A percentile compares a stretch with the other conserved stretches of the same genome.
Conservation (phyloP, 306 rosid species). For the Aeschynomene evenia region DNA sequence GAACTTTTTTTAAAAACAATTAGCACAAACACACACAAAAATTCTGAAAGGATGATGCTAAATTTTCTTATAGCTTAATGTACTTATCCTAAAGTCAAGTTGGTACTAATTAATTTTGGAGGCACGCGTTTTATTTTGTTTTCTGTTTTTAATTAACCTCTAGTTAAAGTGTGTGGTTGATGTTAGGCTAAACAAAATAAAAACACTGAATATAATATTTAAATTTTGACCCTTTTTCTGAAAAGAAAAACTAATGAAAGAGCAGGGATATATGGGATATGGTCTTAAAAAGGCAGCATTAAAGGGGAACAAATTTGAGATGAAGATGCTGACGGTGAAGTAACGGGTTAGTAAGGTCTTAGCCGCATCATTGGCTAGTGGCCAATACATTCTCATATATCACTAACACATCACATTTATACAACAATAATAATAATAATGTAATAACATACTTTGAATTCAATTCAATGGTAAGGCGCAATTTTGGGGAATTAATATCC, state of each 20-base stretch:
- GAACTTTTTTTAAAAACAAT: no score
- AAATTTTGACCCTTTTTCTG: no score
- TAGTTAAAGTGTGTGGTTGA: neutral
- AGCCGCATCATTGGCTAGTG: neutral
- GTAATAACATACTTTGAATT: neutral
- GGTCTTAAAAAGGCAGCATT: neutral
- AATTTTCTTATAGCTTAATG: neutral
- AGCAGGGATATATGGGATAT: neutral
- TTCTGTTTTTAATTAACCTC: no score
- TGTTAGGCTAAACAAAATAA: neutral
- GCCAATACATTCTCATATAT: neutral
- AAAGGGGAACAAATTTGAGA: neutral
- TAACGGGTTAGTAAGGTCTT: neutral
- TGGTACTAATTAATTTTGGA: no score
- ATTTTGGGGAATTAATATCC: slow-evolving; percentile 5
- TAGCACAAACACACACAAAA: no score
- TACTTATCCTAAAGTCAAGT: neutral
- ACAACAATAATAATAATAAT: no score
- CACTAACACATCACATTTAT: neutral
- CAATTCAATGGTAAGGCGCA: neutral
- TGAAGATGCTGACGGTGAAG: slow-evolving; percentile 18
- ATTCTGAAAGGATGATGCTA: neutral
- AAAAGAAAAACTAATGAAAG: no score
- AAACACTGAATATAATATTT: no score
- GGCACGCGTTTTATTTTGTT: no score